These are phyloP conservation scores for Colletotrichum sp. DNA, from an alignment of 2,329 filamentous ascomycete genomes.

Conservation along the genomic window DNA sequence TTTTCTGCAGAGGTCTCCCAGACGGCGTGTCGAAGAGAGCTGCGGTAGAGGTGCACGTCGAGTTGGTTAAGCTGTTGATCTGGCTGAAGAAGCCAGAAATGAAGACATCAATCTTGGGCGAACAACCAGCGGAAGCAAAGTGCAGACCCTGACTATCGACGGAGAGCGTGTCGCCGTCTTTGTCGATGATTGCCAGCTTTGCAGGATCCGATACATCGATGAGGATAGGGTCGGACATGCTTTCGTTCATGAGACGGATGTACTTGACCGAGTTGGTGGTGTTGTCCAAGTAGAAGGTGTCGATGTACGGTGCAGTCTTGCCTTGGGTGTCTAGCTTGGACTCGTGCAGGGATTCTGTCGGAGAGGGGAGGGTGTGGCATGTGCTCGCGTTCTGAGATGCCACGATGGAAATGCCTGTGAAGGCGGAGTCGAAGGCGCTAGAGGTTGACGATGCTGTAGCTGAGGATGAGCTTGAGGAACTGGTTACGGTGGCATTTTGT, in stretches of 20 bases:
- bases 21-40: background rate
- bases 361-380: constrained; percentile 5
- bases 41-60: constrained; percentile 28
- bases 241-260: constrained; percentile 33
- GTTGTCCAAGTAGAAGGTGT: constrained; percentile 37
- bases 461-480: background rate
- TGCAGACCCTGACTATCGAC: constrained; percentile 37
- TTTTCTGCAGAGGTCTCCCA: background rate
- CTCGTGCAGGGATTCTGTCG: constrained; percentile 22
- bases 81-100: constrained; percentile 38
- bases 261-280: constrained; percentile 36
- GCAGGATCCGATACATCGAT: constrained; percentile 39
- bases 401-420: constrained; percentile 5
- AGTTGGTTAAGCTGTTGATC: constrained; percentile 32
- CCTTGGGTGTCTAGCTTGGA: constrained; percentile 32
- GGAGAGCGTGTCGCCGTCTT: constrained; percentile 33
- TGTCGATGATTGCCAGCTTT: constrained; percentile 34
- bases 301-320: constrained; percentile 37
- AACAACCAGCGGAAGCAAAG: constrained; percentile 37
- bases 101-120: constrained; percentile 34
- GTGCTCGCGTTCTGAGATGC: background rate
- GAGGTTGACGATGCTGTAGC: background rate
- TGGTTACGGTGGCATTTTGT: background rate
- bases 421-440: background rate
- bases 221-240: constrained; percentile 28